Percentiles rank a stretch among this genome's conserved stretches.
Evolutionary conservation across 331 rosid species (phyloP).

Genomic region (Pyracantha coccinea): DNA sequence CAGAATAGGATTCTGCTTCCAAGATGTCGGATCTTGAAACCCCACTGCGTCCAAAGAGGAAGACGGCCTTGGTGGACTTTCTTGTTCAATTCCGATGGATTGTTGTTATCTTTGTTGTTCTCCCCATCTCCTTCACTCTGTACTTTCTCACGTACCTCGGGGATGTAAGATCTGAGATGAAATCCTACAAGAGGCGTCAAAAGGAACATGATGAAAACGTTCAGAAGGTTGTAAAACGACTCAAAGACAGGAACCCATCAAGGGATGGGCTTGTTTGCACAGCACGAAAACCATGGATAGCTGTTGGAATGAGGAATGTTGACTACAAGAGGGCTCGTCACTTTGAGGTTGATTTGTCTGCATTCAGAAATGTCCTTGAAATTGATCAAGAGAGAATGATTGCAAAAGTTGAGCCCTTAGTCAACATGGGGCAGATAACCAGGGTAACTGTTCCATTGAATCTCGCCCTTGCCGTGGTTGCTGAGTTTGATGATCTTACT

Average conservation of each 20-base stretch:
- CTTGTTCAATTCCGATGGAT: conserved; percentile 86
- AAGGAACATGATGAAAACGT: conserved; percentile 91
- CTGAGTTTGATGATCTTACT: conserved; percentile 96
- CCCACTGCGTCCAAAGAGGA: conserved; percentile 92
- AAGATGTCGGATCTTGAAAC: conserved; percentile 81
- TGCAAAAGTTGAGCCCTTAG: conserved; percentile 91
- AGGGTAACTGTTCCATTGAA: conserved; percentile 87
- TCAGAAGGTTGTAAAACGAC: conserved; percentile 70
- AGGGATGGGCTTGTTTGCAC: conserved; percentile 97
- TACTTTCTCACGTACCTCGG: conserved; percentile 91
- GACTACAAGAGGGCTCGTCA: conserved; percentile 97
- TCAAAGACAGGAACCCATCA: conserved; percentile 75
- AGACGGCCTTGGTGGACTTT: conserved; percentile 83
- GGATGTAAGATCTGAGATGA: conserved; percentile 76
- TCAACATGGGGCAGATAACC: conserved; percentile 90
- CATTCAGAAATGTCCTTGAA: conserved; percentile 72
- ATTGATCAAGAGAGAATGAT: conserved; percentile 66
- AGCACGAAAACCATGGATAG: conserved; percentile 93
- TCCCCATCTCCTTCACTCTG: conserved; percentile 78
- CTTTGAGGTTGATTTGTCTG: conserved; percentile 85
- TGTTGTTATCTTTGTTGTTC: conserved; percentile 81
- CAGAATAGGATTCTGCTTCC: background rate
- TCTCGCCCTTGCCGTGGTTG: conserved; percentile 88
- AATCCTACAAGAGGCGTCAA: conserved; percentile 78
- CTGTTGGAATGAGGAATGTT: conserved; percentile 97